Evolutionary conservation across 2,329 filamentous ascomycete species (phyloP).

Genomic region (Didymosphaeria variabile): DNA sequence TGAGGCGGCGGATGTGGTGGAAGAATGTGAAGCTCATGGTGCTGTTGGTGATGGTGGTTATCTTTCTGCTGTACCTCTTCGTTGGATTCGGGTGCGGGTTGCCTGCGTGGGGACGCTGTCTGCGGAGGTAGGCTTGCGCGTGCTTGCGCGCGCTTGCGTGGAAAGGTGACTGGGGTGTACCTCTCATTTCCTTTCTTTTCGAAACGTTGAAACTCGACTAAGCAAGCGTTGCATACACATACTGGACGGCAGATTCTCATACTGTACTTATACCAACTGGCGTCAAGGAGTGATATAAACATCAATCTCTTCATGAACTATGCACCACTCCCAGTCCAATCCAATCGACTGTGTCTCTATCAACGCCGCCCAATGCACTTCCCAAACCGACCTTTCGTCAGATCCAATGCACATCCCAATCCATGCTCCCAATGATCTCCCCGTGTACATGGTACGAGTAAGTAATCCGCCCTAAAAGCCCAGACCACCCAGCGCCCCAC

Average conservation of each 20-base stretch:
- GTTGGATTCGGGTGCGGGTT: slow-evolving; percentile 77
- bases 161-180: not conserved
- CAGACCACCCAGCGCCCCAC: slow-evolving; percentile 6
- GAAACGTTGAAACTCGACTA: no score
- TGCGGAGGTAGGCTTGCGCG: slow-evolving; percentile 39
- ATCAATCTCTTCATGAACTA: not conserved
- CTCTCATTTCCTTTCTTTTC: not conserved
- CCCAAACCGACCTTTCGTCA: not conserved
- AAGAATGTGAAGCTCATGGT: slow-evolving; percentile 98
- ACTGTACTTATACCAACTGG: not conserved
- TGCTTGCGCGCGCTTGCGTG: no score
- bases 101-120: slow-evolving; percentile 58
- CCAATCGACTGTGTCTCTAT: not conserved
- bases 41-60: slow-evolving; percentile 74
- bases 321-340: not conserved
- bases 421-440: not conserved
- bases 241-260: no score
- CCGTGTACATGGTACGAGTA: no score
- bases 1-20: slow-evolving; percentile 99
- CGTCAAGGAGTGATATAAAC: no score
- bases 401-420: not conserved
- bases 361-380: slow-evolving; percentile 11
- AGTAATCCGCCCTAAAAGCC: not conserved
- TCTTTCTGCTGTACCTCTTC: slow-evolving; percentile 76
- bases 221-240: no score